Evolutionary conservation across 139 green algal genomes (phyloP), one percentile per base, ranked within the genome.

Genomic region (Closterium sp.): DNA sequence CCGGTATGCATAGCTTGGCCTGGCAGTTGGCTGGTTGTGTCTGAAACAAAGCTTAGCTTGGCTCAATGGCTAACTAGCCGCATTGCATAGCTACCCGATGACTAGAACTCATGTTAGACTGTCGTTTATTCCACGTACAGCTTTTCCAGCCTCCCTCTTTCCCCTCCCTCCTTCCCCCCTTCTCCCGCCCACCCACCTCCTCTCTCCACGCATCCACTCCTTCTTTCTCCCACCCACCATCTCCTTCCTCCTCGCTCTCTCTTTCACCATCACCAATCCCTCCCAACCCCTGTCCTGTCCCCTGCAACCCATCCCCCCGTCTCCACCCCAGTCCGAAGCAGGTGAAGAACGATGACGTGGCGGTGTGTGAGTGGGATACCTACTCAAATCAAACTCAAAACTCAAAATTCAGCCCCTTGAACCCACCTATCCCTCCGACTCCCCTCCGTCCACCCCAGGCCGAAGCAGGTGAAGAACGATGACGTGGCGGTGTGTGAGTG

Each of bases 401-500:
- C 9, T n/a, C 31, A 19, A 29, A 3, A 28, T 11, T 91, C 50
- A 85, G 11, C n/a, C 13, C 22, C 50, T 9, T 88, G 11, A 45
- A 24, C 28, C 28, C 86, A 3, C 6, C 86, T 32, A 88, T 21
- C 86, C 86, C 28, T 9, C 30, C 42, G 13, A 42, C 9, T 91
- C n/a, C 70, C 29, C 86, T 91, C 11, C 28, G n/a, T 90, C 28
- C 4, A 9, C 24, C 4, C 87, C 88, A 91, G 27, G 4, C n/a
- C 27, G 27, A 79, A 38, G 28, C 27, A 86, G 88, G 29, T 94
- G 31, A 42, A n/a, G 13, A 31, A 19, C 3, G 92, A 94, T 50
- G 92, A 94, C 27, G 85, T 93, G n/a, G 45, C 42, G 62, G 70
- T 94, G 87, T 94, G 98, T 95, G 94, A 97, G 85, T 99, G 98